phyloP scores from a whole-genome alignment of 306 rosid genomes.

The Bauhinia variegata region DNA sequence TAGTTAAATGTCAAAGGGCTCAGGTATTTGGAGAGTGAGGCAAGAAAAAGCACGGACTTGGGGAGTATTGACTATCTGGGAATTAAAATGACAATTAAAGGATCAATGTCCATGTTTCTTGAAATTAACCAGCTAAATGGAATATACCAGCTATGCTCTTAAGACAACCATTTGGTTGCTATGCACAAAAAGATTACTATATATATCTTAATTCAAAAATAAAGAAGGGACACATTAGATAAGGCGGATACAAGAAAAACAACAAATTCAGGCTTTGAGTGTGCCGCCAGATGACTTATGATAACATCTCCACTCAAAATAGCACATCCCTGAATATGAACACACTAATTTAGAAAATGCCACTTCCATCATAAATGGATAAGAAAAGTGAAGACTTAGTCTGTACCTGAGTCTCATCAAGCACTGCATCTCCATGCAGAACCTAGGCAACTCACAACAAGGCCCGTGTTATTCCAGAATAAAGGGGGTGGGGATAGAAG shows the following conservation, averaged over 20 bases:
- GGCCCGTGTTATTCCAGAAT: conserved; percentile 15
- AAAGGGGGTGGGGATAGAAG: not conserved
- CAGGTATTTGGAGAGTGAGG: not conserved
- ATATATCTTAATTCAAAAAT: conserved; percentile 11
- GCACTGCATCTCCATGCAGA: conserved; percentile 94
- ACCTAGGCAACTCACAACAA: conserved; percentile 52
- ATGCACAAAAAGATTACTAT: conserved; percentile 13
- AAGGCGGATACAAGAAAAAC: conserved; percentile 60
- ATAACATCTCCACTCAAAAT: conserved; percentile 94
- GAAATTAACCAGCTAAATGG: conserved; percentile 14
- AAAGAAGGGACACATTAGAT: conserved; percentile 32
- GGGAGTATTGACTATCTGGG: not conserved
- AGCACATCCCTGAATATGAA: conserved; percentile 75
- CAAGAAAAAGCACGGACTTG: not conserved
- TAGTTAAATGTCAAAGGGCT: conserved; percentile 13
- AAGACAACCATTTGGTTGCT: conserved; percentile 15
- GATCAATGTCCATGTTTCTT: not conserved
- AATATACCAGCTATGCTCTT: not conserved
- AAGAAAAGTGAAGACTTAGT: conserved; percentile 26
- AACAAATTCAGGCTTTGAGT: conserved; percentile 72
- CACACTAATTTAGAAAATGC: conserved; percentile 1
- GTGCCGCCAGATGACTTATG: conserved; percentile 81
- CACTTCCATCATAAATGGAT: conserved; percentile 7
- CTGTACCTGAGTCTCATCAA: conserved; percentile 73
- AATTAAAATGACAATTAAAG: not conserved